phyloP scores from a whole-genome alignment of 192 early-diverging fungal species.

The Phycomyces nitens region DNA sequence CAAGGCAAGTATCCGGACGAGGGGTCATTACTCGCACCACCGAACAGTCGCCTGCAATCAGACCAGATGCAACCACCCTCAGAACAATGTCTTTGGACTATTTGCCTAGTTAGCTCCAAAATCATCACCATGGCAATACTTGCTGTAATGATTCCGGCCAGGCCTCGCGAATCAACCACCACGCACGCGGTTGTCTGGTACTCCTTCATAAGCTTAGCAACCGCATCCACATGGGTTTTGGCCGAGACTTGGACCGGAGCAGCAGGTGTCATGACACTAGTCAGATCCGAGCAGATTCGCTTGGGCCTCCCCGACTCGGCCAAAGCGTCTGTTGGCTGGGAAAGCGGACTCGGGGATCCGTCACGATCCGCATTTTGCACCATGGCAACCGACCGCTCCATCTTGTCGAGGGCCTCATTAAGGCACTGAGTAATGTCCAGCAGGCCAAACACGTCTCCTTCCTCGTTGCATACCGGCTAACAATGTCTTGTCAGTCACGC shows the following conservation, averaged over 20 bases:
- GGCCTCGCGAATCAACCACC: constrained; percentile 66
- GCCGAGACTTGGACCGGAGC: constrained; percentile 60
- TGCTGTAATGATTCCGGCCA: constrained; percentile 87
- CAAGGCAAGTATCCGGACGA: constrained; percentile 71
- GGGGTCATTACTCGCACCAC: constrained; percentile 93
- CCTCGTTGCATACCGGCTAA: constrained; percentile 79
- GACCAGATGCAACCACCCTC: constrained; percentile 68
- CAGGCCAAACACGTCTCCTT: constrained; percentile 79
- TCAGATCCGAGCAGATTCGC: constrained; percentile 89
- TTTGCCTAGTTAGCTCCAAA: too few species aligned
- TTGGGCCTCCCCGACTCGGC: constrained; percentile 48
- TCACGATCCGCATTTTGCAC: constrained; percentile 76
- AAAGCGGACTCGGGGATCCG: constrained; percentile 3
- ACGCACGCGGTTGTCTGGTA: constrained; percentile 71
- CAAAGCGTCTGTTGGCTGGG: too few species aligned
- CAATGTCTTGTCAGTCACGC: not conserved
- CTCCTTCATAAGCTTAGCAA: constrained; percentile 71
- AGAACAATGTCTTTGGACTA: constrained; percentile 72
- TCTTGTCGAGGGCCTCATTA: constrained; percentile 80
- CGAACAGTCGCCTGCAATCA: constrained; percentile 77
- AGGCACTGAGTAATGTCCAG: constrained; percentile 85
- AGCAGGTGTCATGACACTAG: constrained; percentile 65
- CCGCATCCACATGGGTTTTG: constrained; percentile 65
- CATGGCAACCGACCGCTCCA: constrained; percentile 80
- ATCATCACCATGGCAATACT: not conserved